Base-by-base conservation (phyloP, 73 alveolate species). In the Breviolum minutum region DNA sequence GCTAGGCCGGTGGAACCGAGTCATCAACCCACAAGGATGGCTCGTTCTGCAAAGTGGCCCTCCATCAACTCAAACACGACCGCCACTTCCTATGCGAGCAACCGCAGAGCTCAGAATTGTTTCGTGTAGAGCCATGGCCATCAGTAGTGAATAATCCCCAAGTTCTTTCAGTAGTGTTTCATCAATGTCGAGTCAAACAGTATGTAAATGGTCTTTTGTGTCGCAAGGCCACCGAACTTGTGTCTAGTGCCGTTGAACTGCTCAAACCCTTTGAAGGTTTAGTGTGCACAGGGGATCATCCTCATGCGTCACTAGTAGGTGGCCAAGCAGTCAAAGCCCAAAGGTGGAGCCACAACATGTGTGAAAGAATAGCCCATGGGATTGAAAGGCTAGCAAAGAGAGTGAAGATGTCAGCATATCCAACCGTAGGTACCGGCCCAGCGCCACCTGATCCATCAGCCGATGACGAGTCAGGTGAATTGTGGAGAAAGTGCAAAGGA, bases 141-240 rank as follows among this genome's bases (percentile, higher is more conserved):
- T 12, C 27, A 29, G 87, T 89, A 13, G 48, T 27, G 62, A 0
- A 3, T 5, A 2, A 11, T 7, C 87, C 85, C 4, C 27, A 14
- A 0, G 9, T 27, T 24, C 6, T 5, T 6, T n/a, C 76, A 7
- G 61, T 89, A 30, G 87, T 69, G 5, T 89, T 89, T 32, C 87
- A 89, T 32, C 96, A 89, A 40, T 89, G 96, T 73, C 29, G 22
- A 63, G 74, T 89, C 27, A 62, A 62, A 3, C 96, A 69, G 22
- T 6, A 6, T 5, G 20, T 68, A 12, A 63, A 68, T 10, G 86
- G 86, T 6, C 10, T 17, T 20, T 63, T 17, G 61, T 26, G 16
- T 40, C 17, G 48, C 70, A 68, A 29, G 63, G 71, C 96, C 0
- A 89, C 96, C 5, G 87, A 69, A 8, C n/a, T 89, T 5, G 87